phyloP scores from a whole-genome alignment of 805 yeast species.

The Sugiyamaella mastotermitis region DNA sequence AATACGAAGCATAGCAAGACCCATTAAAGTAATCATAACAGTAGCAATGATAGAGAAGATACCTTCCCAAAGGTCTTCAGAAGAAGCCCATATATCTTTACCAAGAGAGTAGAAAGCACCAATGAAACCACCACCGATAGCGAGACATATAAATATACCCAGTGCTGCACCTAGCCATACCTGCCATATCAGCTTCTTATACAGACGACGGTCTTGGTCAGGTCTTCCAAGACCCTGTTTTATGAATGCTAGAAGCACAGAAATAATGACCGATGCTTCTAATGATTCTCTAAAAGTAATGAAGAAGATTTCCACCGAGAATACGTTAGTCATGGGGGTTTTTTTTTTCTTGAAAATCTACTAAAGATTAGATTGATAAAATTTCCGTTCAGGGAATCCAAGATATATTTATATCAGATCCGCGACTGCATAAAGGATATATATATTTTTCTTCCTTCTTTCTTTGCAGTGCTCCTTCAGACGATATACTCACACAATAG shows the following conservation, averaged over 20 bases:
- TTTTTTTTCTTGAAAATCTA: no score
- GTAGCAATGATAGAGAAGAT: constrained; percentile 87
- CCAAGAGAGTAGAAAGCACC: constrained; percentile 84
- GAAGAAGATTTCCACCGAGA: constrained; percentile 66
- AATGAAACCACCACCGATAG: constrained; percentile 87
- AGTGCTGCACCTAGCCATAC: constrained; percentile 77
- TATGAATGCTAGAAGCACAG: constrained; percentile 85
- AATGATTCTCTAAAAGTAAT: constrained; percentile 89
- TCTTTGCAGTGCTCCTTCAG: background rate
- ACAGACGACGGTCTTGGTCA: constrained; percentile 33
- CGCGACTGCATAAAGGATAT: no score
- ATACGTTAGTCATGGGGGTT: constrained; percentile 37
- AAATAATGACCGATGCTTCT: constrained; percentile 87
- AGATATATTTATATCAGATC: no score
- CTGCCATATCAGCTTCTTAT: constrained; percentile 62
- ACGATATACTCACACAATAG: no score
- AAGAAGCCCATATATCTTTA: constrained; percentile 74
- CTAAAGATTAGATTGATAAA: constrained; percentile 2
- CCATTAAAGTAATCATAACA: constrained; percentile 85
- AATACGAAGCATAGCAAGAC: constrained; percentile 91
- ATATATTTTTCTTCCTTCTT: background rate
- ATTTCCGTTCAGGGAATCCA: no score
- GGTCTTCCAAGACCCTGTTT: constrained; percentile 75
- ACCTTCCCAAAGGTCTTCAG: constrained; percentile 98
- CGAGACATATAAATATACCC: constrained; percentile 75